Evolutionary conservation across 148 eudicot species (phyloP).

Genomic region (Camellia lanceoleosa): DNA sequence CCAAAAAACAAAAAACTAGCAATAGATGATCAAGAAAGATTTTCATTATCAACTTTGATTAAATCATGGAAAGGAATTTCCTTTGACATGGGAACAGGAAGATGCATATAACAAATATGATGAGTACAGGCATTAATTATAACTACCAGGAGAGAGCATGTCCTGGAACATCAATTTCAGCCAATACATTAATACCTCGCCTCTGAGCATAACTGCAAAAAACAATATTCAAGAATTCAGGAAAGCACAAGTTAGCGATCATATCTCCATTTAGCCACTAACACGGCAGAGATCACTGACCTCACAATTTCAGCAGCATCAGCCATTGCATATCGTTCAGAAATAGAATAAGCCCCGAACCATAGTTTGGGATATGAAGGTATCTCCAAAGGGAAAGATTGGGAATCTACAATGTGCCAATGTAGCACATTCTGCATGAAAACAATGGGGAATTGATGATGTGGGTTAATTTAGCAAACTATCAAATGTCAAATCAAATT

Average conservation of each 20-base stretch:
- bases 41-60: background rate
- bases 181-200: constrained; percentile 82
- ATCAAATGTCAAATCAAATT: background rate
- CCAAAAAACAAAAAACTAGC: background rate
- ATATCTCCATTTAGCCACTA: background rate
- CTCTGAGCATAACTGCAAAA: constrained; percentile 74
- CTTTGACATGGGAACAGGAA: background rate
- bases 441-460: background rate
- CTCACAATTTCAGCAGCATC: constrained; percentile 84
- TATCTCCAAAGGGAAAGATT: constrained; percentile 88
- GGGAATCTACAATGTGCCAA: constrained; percentile 93
- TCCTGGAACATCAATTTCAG: constrained; percentile 93
- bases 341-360: constrained; percentile 78
- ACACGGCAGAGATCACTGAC: constrained; percentile 42
- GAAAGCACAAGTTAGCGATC: background rate
- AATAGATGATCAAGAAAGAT: background rate
- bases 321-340: constrained; percentile 73
- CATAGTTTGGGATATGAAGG: constrained; percentile 87
- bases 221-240: constrained; percentile 7
- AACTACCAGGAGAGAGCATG: constrained; percentile 89
- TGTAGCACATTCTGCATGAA: constrained; percentile 82
- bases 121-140: constrained; percentile 4
- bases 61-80: constrained; percentile 6
- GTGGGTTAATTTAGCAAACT: background rate
- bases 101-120: background rate